These are phyloP conservation scores for Cadophora sp. DNA, from an alignment of 2,329 filamentous ascomycete species.

Conservation along the genomic window DNA sequence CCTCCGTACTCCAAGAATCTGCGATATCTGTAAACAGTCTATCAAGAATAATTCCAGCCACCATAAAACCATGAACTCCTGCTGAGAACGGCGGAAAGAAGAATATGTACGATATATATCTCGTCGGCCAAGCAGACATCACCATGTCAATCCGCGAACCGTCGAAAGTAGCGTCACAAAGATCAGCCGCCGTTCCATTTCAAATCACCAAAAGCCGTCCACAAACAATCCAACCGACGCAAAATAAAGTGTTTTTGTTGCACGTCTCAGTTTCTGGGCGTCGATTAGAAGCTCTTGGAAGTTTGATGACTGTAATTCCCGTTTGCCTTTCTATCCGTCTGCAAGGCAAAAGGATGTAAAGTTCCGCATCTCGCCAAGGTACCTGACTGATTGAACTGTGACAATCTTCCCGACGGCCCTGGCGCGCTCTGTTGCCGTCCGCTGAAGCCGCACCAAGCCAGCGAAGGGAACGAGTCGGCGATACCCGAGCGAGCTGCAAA, in stretches of 20 bases:
- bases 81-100: too few relatives aligned
- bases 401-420: too few relatives aligned
- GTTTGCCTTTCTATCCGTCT: too few relatives aligned
- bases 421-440: background rate
- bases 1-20: too few relatives aligned
- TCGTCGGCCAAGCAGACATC: background rate
- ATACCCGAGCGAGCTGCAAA: background rate
- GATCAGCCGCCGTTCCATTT: background rate
- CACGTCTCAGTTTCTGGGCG: slow-evolving; percentile 4
- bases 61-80: too few relatives aligned
- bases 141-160: background rate
- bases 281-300: slow-evolving; percentile 7
- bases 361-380: background rate
- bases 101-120: too few relatives aligned
- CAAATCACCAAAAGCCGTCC: background rate
- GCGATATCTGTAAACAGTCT: too few relatives aligned
- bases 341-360: background rate
- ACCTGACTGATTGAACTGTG: too few relatives aligned
- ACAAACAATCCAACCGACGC: background rate
- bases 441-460: background rate
- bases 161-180: too few relatives aligned
- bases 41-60: too few relatives aligned
- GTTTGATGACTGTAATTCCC: background rate
- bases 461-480: background rate
- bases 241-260: slow-evolving; percentile 5